phyloP scores from a whole-genome alignment of 2,329 filamentous ascomycete species.

The Tolypocladium capitatum region DNA sequence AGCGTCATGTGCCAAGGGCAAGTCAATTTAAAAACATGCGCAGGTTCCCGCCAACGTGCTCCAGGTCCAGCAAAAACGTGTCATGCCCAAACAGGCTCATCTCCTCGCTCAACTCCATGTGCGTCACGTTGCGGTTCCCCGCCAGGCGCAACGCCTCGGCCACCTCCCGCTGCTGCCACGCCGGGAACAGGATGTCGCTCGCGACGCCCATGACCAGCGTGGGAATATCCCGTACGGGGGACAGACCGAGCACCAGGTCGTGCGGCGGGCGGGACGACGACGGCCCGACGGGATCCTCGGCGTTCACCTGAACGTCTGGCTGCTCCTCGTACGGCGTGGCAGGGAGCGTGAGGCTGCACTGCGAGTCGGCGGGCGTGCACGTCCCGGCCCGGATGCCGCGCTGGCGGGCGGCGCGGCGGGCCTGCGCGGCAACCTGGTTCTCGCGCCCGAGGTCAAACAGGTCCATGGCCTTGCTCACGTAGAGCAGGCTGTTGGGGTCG shows the following conservation, averaged over 20 bases:
- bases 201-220: conserved; percentile 86
- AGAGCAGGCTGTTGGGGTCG: conserved; percentile 87
- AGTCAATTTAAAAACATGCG: conserved; percentile 62
- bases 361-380: conserved; percentile 25
- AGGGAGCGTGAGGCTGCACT: conserved; percentile 72
- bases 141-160: conserved; percentile 65
- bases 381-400: conserved; percentile 42
- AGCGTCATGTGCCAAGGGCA: too few relatives aligned
- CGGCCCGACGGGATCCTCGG: conserved; percentile 8
- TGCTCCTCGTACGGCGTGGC: conserved; percentile 79
- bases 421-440: conserved; percentile 50
- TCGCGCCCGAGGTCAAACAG: conserved; percentile 77
- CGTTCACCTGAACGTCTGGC: conserved; percentile 31
- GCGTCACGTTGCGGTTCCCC: conserved; percentile 71
- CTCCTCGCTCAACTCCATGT: conserved; percentile 88
- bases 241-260: conserved; percentile 68
- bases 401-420: conserved; percentile 48
- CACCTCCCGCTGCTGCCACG: conserved; percentile 95
- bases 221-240: conserved; percentile 59
- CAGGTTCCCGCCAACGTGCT: conserved; percentile 79
- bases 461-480: conserved; percentile 98
- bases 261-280: conserved; percentile 47
- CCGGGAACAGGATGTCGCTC: conserved; percentile 91
- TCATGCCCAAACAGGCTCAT: conserved; percentile 93
- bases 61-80: conserved; percentile 83